These are phyloP conservation scores for Dillenia turbinata DNA, from an alignment of 164 flowering plant species.

Conservation along the genomic window DNA sequence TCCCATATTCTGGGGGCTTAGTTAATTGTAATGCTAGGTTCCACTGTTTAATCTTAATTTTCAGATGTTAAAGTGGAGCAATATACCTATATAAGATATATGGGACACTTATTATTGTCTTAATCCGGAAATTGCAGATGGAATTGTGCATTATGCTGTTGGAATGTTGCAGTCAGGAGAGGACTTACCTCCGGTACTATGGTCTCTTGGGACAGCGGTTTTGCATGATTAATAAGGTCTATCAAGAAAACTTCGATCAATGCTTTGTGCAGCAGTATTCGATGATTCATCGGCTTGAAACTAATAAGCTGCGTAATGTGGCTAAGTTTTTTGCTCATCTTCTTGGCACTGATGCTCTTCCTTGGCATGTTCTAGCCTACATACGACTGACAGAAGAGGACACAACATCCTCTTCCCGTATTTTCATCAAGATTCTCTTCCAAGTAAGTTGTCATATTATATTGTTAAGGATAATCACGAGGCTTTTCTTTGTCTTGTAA, in stretches of 20 bases:
- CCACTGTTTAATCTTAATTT: too few relatives aligned
- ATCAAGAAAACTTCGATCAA: conserved; percentile 88
- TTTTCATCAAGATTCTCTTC: conserved; percentile 90
- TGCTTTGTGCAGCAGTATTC: conserved; percentile 94
- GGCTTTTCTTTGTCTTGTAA: too few relatives aligned
- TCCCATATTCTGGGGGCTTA: too few relatives aligned
- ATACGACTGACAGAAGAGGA: conserved; percentile 94
- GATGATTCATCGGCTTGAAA: conserved; percentile 90
- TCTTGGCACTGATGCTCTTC: conserved; percentile 89
- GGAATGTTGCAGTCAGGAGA: conserved; percentile 96
- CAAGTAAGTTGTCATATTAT: conserved; percentile 35
- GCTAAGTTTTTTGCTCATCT: conserved; percentile 97
- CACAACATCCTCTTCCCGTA: conserved; percentile 95
- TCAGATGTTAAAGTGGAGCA: too few relatives aligned
- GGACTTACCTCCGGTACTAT: conserved; percentile 88
- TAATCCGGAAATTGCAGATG: conserved; percentile 51
- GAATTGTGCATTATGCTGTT: conserved; percentile 91
- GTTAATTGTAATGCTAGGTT: too few relatives aligned
- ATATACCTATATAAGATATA: too few relatives aligned
- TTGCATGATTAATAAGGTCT: conserved; percentile 85
- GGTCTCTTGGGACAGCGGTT: conserved; percentile 93
- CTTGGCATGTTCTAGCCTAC: conserved; percentile 90
- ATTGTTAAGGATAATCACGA: too few relatives aligned
- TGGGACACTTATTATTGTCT: conserved; percentile 4
- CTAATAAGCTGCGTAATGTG: conserved; percentile 88